Evolutionary conservation across 176 grass and related monocot genomes (phyloP).

Genomic region (Aegilops bicornis): DNA sequence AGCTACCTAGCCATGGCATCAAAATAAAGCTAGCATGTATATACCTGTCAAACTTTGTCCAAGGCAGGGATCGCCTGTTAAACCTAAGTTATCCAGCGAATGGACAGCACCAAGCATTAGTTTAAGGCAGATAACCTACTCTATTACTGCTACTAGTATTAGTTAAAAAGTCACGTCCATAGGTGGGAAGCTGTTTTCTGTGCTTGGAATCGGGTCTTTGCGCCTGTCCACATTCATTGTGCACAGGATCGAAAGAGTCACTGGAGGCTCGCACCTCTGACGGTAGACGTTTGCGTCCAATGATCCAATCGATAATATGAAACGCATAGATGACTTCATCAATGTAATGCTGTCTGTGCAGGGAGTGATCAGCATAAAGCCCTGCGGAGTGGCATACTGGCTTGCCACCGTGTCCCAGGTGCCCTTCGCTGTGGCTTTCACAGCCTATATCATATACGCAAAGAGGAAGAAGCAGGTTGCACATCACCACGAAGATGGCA

Average conservation of each 20-base stretch:
- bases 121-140: neutral
- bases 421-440: constrained; percentile 69
- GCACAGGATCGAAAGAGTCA: neutral
- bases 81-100: neutral
- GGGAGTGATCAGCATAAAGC: constrained; percentile 60
- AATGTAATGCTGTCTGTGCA: constrained; percentile 32
- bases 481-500: constrained; percentile 24
- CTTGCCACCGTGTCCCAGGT: constrained; percentile 58
- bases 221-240: neutral
- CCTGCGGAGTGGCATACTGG: constrained; percentile 73
- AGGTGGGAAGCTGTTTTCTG: neutral
- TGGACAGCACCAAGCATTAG: neutral
- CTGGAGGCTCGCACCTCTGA: neutral
- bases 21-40: neutral
- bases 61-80: neutral
- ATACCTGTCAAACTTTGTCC: neutral
- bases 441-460: constrained; percentile 52
- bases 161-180: neutral
- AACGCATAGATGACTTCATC: neutral
- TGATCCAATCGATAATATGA: neutral
- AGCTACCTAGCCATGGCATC: neutral
- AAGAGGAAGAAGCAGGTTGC: constrained; percentile 45
- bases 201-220: neutral
- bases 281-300: neutral
- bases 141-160: neutral